A percentile compares a stretch with the other conserved stretches of the same genome.
Conservation (phyloP, 225 moss, liverwort and hornwort genomes). For the Straminergon stramineum region DNA sequence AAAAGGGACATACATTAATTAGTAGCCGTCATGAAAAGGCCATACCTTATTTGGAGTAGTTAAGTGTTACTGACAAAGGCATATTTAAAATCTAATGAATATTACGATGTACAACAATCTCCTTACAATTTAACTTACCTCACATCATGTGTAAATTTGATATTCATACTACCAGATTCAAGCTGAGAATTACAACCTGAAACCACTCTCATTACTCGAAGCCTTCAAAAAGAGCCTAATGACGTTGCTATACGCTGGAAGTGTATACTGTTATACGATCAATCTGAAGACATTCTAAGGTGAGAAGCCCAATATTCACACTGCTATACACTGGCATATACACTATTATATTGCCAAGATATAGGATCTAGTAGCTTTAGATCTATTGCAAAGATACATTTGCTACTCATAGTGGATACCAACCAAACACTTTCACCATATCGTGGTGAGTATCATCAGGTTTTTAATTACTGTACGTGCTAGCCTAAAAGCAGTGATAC, state of each 20-base stretch:
- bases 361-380: not conserved
- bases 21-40: not conserved
- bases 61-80: not conserved
- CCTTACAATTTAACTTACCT: not conserved
- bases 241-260: not conserved
- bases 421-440: not conserved
- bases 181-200: not conserved
- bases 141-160: not conserved
- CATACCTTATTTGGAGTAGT: not conserved
- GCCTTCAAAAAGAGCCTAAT: not conserved
- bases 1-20: not conserved
- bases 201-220: not conserved
- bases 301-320: not conserved
- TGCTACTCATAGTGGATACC: not conserved
- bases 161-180: not conserved
- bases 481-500: not conserved
- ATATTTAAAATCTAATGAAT: not conserved
- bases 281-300: not conserved
- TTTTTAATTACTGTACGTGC: too few relatives aligned
- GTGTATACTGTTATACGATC: too few relatives aligned
- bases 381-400: not conserved
- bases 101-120: not conserved
- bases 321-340: not conserved
- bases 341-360: not conserved
- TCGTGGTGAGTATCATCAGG: not conserved